A percentile compares a stretch with the other conserved stretches of the same genome.
Evolutionary conservation across 2,329 filamentous ascomycete genomes (phyloP).

Genomic region (Huntiella savannae): DNA sequence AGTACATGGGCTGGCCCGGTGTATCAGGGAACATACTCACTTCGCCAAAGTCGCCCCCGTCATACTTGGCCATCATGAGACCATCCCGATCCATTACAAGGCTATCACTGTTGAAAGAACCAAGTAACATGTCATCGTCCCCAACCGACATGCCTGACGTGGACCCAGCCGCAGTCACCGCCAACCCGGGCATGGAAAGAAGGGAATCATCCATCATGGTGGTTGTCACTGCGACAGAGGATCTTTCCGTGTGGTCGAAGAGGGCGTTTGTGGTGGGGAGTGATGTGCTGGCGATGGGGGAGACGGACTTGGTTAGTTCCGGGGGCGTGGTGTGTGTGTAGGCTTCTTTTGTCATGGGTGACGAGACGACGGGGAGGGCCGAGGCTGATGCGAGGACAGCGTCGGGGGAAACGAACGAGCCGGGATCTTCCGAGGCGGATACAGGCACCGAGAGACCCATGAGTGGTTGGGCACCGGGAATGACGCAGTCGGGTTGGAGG

Average conservation of each 20-base stretch:
- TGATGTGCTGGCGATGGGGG: constrained; percentile 25
- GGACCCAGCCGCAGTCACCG: background rate
- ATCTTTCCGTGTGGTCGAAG: constrained; percentile 26
- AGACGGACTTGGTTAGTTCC: constrained; percentile 41
- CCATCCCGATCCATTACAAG: constrained; percentile 27
- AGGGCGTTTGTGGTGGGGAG: constrained; percentile 17
- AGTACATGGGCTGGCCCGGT: constrained; percentile 21
- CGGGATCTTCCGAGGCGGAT: constrained; percentile 12
- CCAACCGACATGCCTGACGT: constrained; percentile 15
- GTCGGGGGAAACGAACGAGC: constrained; percentile 29
- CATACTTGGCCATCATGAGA: constrained; percentile 33
- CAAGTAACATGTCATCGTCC: constrained; percentile 26
- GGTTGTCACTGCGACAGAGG: constrained; percentile 14
- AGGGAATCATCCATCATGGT: constrained; percentile 10
- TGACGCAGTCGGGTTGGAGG: constrained; percentile 9
- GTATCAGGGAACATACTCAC: constrained; percentile 29
- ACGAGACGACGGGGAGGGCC: constrained; percentile 6
- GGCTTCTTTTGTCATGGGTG: constrained; percentile 25
- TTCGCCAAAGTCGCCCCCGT: constrained; percentile 29
- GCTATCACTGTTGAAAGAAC: constrained; percentile 25
- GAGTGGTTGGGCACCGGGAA: constrained; percentile 1
- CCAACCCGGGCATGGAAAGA: background rate
- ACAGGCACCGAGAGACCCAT: constrained; percentile 6
- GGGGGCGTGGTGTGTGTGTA: constrained; percentile 33
- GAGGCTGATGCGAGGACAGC: constrained; percentile 21